Percentiles rank a stretch among this genome's conserved stretches.
These are phyloP conservation scores for Allantophomopsis cytisporea DNA, from an alignment of 2,329 filamentous ascomycete genomes.

Conservation along the genomic window DNA sequence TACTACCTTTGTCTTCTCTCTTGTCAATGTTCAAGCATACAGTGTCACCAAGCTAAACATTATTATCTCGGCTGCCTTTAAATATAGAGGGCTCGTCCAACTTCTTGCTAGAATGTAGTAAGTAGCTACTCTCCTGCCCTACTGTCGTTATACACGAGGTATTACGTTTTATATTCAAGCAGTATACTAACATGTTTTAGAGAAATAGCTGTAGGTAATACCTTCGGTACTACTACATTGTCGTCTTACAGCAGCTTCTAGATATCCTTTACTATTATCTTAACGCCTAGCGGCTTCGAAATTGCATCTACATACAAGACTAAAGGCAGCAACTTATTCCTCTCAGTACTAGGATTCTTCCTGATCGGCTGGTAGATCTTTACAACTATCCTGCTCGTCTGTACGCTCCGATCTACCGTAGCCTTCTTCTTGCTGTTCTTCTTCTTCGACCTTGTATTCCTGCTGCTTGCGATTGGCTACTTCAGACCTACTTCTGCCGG, in stretches of 20 bases:
- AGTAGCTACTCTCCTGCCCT: constrained; percentile 4
- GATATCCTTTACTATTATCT: constrained; percentile 41
- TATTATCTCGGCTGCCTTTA: constrained; percentile 40
- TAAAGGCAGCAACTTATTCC: constrained; percentile 23
- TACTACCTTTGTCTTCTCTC: constrained; percentile 46
- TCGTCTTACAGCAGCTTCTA: constrained; percentile 52
- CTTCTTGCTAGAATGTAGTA: constrained; percentile 57
- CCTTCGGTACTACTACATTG: constrained; percentile 47
- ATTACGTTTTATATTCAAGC: neutral
- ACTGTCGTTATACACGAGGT: neutral
- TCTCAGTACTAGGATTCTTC: constrained; percentile 40
- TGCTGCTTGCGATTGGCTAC: constrained; percentile 42
- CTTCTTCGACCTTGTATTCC: constrained; percentile 40
- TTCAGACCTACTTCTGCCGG: constrained; percentile 13
- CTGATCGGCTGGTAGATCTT: constrained; percentile 51
- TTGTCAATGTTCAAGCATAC: constrained; percentile 40
- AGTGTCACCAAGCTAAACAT: constrained; percentile 33
- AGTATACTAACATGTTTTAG: constrained; percentile 15
- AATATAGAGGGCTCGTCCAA: constrained; percentile 55
- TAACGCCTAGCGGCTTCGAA: constrained; percentile 41
- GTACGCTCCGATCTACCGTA: constrained; percentile 43
- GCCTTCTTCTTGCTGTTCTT: constrained; percentile 48
- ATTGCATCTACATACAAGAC: constrained; percentile 24
- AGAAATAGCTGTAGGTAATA: constrained; percentile 52
- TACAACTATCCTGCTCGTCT: constrained; percentile 40